Evolutionary conservation across 345 rosid genomes (phyloP).

Genomic region (Turnera subulata): DNA sequence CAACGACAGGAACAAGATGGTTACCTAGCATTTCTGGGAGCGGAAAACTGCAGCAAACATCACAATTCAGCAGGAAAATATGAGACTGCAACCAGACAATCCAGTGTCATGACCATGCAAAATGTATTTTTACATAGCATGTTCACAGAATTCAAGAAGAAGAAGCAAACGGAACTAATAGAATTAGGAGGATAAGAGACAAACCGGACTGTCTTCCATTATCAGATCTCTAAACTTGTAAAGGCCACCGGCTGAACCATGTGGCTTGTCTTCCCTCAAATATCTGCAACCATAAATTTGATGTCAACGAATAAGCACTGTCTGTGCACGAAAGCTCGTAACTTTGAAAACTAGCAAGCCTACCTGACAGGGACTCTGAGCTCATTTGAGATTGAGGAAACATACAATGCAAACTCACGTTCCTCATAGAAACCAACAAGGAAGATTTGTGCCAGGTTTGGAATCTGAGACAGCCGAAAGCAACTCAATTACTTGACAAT

Average conservation of each 20-base stretch:
- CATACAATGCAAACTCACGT: constrained; percentile 29
- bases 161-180: constrained; percentile 4
- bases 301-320: background rate
- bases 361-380: constrained; percentile 31
- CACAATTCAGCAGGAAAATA: constrained; percentile 72
- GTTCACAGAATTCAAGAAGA: background rate
- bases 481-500: constrained; percentile 1
- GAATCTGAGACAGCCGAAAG: constrained; percentile 24
- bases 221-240: constrained; percentile 29
- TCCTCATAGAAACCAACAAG: constrained; percentile 35
- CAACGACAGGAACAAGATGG: background rate
- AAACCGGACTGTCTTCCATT: constrained; percentile 31
- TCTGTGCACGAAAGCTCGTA: background rate
- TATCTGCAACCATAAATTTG: constrained; percentile 13
- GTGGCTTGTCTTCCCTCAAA: constrained; percentile 33
- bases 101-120: background rate
- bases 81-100: constrained; percentile 50
- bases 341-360: constrained; percentile 9
- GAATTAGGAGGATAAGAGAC: background rate
- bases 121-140: background rate
- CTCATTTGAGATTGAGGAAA: constrained; percentile 32
- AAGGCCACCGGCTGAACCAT: constrained; percentile 37
- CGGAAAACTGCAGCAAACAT: constrained; percentile 92
- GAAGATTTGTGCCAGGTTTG: constrained; percentile 30
- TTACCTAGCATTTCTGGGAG: constrained; percentile 74